Evolutionary conservation across 1,139 yeast genomes (phyloP).

Genomic region (Magnusiomyces suaveolens): DNA sequence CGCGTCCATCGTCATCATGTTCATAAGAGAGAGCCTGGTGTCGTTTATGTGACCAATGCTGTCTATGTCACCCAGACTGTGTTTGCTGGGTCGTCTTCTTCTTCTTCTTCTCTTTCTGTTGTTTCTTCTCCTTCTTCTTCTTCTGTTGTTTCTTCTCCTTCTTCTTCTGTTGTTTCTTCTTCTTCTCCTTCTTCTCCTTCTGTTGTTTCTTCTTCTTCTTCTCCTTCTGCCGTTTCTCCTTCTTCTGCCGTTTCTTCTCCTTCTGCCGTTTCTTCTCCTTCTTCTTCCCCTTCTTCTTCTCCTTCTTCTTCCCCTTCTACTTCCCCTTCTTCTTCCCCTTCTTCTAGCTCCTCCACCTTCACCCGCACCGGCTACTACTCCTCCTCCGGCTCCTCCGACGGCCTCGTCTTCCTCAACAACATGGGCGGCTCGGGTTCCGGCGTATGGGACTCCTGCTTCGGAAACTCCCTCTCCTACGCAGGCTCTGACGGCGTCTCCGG

Average conservation of each 20-base stretch:
- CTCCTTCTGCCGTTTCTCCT: conserved; percentile 1
- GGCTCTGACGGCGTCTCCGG: conserved; percentile 61
- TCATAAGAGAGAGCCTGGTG: conserved; percentile 43
- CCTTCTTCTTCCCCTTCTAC: conserved; percentile 25
- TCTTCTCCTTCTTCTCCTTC: not conserved
- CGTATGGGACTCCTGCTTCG: conserved; percentile 73
- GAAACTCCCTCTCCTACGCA: conserved; percentile 77
- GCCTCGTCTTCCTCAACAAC: conserved; percentile 74
- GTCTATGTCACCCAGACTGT: conserved; percentile 71
- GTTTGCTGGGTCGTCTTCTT: conserved; percentile 15
- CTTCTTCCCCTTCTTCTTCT: conserved; percentile 16
- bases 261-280: conserved; percentile 14
- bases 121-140: conserved; percentile 10
- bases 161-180: conserved; percentile 12
- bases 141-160: conserved; percentile 13
- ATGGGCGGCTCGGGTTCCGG: conserved; percentile 79
- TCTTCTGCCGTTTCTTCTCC: conserved; percentile 12
- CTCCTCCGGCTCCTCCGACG: conserved; percentile 49
- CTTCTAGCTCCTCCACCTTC: conserved; percentile 42
- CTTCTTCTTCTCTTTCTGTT: not conserved
- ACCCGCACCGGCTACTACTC: conserved; percentile 62
- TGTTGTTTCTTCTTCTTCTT: conserved; percentile 1
- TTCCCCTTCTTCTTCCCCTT: conserved; percentile 15
- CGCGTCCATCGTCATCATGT: conserved; percentile 40
- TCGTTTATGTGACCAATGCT: conserved; percentile 31